Evolutionary conservation across 2,329 filamentous ascomycete genomes (phyloP), one percentile per base, ranked within the genome.

Genomic region (Monilinia fructicola): DNA sequence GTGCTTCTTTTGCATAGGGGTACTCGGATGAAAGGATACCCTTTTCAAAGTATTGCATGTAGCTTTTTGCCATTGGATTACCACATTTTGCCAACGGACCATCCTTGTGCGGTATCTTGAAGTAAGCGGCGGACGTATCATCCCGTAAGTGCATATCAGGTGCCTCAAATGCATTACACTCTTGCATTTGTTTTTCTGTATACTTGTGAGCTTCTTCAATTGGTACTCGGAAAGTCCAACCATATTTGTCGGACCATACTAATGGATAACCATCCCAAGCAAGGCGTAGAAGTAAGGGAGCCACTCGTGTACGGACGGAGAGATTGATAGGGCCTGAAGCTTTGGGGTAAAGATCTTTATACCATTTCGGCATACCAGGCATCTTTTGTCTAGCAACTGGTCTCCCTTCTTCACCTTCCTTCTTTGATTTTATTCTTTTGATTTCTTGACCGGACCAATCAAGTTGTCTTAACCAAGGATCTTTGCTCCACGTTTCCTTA

Each of bases 61-160:
- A 99, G 14, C 90, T 86, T 78, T 99, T 99, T 10, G 95, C 93
- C 76, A 99, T 84, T 0, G 95, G 95, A 69, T 88, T 97, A 1
- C 85, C 86, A 77, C 95, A 98, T 67, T 95, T 85, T 18, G 94
- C 89, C 26, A 86, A 84, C 0, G 93, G 93, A 0, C 95, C 95
- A 77, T 98, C 93, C 73, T 98, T 98, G 78, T 99, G 95, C 0
- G 96, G 95, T 5, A 99, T 83, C 76, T 98, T 99, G 80, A 94
- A 96, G 77, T 96, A 99, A 7, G 83, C 78, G 69, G 90, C 83
- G 2, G 80, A 77, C 5, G 71, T 77, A 75, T 97, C 93, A 68
- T 90, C 84, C 42, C 87, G 84, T 28, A 98, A 79, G 71, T 74
- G 75, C 23, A 82, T 74, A 40, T 90, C 88, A 61, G 89, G 83